A percentile compares a stretch with the other conserved stretches of the same genome.
These are phyloP conservation scores for Dendrobium huoshanense DNA, from an alignment of 106 monocot genomes.

Conservation along the genomic window DNA sequence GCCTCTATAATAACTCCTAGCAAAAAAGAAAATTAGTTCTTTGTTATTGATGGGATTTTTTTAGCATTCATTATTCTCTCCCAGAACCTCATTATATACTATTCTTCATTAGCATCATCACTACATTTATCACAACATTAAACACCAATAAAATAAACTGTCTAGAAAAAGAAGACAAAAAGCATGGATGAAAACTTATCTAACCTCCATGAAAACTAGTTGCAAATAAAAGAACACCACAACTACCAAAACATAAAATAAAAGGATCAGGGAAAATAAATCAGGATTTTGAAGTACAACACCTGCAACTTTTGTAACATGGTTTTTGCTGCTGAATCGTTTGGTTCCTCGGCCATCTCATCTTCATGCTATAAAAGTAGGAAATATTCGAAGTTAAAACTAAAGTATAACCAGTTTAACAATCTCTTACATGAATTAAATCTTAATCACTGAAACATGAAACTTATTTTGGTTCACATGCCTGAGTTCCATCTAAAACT, in stretches of 20 bases:
- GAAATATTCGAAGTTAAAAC: not conserved
- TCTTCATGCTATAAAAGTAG: constrained; percentile 45
- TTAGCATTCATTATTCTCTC: no score
- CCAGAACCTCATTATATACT: no score
- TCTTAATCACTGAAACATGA: not conserved
- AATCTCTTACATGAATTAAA: not conserved
- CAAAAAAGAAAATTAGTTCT: no score
- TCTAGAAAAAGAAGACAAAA: not conserved
- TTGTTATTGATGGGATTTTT: no score
- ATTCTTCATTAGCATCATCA: no score
- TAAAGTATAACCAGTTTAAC: not conserved
- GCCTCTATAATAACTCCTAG: no score
- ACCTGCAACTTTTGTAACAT: constrained; percentile 58
- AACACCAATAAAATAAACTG: not conserved
- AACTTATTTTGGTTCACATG: constrained; percentile 10
- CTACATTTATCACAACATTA: not conserved
- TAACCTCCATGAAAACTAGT: not conserved
- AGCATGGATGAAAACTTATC: not conserved
- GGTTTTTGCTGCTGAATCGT: constrained; percentile 46
- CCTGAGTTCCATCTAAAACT: constrained; percentile 73
- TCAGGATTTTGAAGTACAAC: not conserved
- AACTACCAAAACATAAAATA: not conserved
- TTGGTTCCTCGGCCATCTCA: constrained; percentile 19
- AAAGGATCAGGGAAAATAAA: not conserved
- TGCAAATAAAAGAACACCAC: not conserved